Percentiles rank a stretch among this genome's conserved stretches.
These are phyloP conservation scores for Fusarium verrucosum DNA, from an alignment of 2,329 filamentous ascomycete species.

Conservation along the genomic window DNA sequence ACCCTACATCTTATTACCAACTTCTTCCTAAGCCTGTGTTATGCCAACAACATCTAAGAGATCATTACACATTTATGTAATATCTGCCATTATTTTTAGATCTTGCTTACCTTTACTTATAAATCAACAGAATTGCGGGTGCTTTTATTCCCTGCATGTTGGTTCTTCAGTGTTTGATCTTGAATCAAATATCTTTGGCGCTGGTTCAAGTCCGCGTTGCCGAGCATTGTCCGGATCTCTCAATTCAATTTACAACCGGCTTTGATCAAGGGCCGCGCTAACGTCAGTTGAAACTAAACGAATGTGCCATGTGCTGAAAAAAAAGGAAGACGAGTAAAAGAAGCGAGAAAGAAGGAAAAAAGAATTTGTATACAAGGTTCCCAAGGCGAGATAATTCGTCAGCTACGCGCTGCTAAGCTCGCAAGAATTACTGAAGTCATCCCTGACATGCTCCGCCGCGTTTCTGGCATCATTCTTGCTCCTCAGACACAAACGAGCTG, in stretches of 20 bases:
- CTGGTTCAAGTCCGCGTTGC: background rate
- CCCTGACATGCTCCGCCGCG: constrained; percentile 3
- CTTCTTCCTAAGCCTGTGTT: constrained; percentile 12
- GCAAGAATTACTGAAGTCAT: background rate
- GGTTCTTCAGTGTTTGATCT: constrained; percentile 18
- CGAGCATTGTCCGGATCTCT: background rate
- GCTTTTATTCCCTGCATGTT: too few relatives aligned
- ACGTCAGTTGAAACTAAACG: background rate
- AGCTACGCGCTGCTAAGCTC: background rate
- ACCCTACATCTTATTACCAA: background rate
- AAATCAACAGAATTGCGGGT: too few relatives aligned
- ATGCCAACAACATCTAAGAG: too few relatives aligned
- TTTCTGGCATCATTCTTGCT: constrained; percentile 27
- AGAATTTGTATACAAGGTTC: constrained; percentile 1
- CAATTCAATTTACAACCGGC: background rate
- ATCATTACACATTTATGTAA: constrained; percentile 3
- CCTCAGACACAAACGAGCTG: constrained; percentile 15
- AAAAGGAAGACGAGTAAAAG: constrained; percentile 15
- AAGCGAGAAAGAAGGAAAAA: constrained; percentile 15
- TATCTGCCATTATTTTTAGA: background rate
- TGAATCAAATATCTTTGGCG: constrained; percentile 23
- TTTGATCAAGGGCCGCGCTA: background rate
- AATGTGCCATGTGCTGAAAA: background rate
- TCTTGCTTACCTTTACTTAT: constrained; percentile 6
- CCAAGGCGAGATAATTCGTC: background rate